Conservation (phyloP, 352 stramenopile species). For the Phytopythium oedochilum region DNA sequence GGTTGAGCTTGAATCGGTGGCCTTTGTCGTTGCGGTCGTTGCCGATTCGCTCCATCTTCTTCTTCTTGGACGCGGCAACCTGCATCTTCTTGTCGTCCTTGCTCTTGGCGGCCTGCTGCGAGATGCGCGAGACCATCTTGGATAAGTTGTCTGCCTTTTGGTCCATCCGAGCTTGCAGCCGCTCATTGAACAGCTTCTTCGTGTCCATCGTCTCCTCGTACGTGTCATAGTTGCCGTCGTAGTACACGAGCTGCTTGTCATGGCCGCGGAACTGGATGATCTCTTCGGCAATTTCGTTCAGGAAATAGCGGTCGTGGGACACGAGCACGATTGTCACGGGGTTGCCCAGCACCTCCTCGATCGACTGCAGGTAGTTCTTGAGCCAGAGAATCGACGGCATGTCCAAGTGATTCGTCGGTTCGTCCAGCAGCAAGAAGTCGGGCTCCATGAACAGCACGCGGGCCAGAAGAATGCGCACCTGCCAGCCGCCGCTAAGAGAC, state of each 20-base stretch:
- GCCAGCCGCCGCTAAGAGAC: constrained; percentile 52
- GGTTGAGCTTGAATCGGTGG: constrained; percentile 52
- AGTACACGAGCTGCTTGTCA: constrained; percentile 56
- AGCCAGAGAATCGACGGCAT: constrained; percentile 83
- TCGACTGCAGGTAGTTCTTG: constrained; percentile 55
- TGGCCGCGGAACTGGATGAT: constrained; percentile 53
- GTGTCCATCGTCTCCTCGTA: constrained; percentile 44
- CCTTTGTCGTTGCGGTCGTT: constrained; percentile 48
- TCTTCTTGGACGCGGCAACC: constrained; percentile 58
- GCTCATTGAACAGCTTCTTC: constrained; percentile 45
- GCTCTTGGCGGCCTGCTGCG: constrained; percentile 27
- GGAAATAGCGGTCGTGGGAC: constrained; percentile 91
- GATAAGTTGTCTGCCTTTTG: constrained; percentile 51
- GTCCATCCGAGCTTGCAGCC: constrained; percentile 41
- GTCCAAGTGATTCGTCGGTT: constrained; percentile 91
- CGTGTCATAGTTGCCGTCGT: constrained; percentile 54
- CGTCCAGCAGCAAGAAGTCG: constrained; percentile 91
- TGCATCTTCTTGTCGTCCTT: constrained; percentile 67
- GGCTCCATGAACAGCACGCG: constrained; percentile 68
- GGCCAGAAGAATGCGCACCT: constrained; percentile 55
- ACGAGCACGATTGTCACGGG: constrained; percentile 87
- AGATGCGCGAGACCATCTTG: constrained; percentile 44
- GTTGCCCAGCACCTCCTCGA: constrained; percentile 54
- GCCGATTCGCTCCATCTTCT: constrained; percentile 62
- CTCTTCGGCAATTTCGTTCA: constrained; percentile 87